A percentile compares a stretch with the other conserved stretches of the same genome.
Evolutionary conservation across 805 yeast genomes (phyloP).

Genomic region (Barnettozyma vustinii): DNA sequence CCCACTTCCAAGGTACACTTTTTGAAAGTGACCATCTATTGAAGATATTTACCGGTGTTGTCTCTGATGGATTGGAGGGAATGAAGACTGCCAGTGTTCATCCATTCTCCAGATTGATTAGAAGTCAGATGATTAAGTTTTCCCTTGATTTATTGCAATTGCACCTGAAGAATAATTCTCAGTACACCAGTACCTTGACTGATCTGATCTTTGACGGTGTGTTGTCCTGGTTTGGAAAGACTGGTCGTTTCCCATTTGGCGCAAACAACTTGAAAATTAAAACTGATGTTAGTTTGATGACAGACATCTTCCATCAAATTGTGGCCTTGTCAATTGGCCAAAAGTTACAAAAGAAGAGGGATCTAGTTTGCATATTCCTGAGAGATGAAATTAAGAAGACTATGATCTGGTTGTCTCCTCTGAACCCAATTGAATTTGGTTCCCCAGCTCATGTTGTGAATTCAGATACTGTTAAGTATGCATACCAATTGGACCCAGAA

Average conservation of each 20-base stretch:
- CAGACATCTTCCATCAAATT: slow-evolving; percentile 36
- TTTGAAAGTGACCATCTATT: slow-evolving; percentile 66
- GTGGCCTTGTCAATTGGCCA: slow-evolving; percentile 16
- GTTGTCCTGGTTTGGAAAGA: slow-evolving; percentile 70
- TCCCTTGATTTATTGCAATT: slow-evolving; percentile 58
- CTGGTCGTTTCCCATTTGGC: slow-evolving; percentile 75
- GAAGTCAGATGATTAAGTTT: slow-evolving; percentile 71
- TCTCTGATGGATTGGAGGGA: slow-evolving; percentile 48
- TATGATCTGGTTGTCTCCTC: slow-evolving; percentile 65
- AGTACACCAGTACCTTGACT: slow-evolving; percentile 39
- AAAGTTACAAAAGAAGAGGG: slow-evolving; percentile 40
- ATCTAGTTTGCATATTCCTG: slow-evolving; percentile 55
- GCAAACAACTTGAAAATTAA: slow-evolving; percentile 67
- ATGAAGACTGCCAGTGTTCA: slow-evolving; percentile 64
- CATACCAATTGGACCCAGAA: slow-evolving; percentile 63
- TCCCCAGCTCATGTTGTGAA: slow-evolving; percentile 33
- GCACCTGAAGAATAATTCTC: slow-evolving; percentile 45
- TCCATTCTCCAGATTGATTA: slow-evolving; percentile 68
- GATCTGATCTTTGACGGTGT: slow-evolving; percentile 54
- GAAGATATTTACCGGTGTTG: slow-evolving; percentile 60
- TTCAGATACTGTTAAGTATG: slow-evolving; percentile 39
- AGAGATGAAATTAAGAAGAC: slow-evolving; percentile 71
- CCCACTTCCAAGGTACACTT: slow-evolving; percentile 75
- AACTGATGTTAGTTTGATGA: slow-evolving; percentile 58
- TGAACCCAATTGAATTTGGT: slow-evolving; percentile 23